Evolutionary conservation across 2,329 filamentous ascomycete species (phyloP).

Genomic region (Tolypocladium nubicola): DNA sequence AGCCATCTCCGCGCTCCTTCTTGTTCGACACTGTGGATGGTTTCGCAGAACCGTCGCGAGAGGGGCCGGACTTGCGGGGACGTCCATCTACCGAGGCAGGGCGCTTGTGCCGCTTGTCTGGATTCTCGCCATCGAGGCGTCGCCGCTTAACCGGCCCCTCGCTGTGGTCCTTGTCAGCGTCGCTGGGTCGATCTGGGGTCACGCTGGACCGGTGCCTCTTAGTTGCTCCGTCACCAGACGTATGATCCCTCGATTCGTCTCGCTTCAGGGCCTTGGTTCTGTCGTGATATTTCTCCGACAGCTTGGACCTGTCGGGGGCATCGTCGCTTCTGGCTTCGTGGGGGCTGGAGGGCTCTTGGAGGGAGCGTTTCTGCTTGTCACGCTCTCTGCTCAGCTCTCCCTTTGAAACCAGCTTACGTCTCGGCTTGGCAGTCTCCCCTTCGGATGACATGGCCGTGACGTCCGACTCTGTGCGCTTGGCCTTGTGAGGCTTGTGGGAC

Average conservation of each 20-base stretch:
- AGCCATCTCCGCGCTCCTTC: constrained; percentile 32
- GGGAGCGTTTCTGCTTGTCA: constrained; percentile 44
- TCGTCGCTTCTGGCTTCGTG: constrained; percentile 41
- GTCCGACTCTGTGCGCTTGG: constrained; percentile 45
- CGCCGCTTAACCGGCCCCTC: constrained; percentile 45
- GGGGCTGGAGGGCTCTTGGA: constrained; percentile 43
- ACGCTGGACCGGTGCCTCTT: constrained; percentile 50
- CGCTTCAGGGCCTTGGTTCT: constrained; percentile 50
- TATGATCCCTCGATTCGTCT: constrained; percentile 47
- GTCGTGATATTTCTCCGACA: constrained; percentile 46
- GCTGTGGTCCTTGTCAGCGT: constrained; percentile 39
- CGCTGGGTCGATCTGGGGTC: constrained; percentile 43
- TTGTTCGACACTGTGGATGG: constrained; percentile 18
- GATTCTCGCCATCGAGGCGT: constrained; percentile 42
- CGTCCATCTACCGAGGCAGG: constrained; percentile 35
- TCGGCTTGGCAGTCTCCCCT: constrained; percentile 46
- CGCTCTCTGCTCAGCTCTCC: constrained; percentile 50
- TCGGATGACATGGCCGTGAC: constrained; percentile 41
- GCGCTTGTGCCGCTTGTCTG: constrained; percentile 36
- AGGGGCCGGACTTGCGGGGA: constrained; percentile 28
- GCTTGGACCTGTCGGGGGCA: constrained; percentile 32
- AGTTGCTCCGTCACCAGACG: constrained; percentile 38
- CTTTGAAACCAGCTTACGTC: constrained; percentile 53
- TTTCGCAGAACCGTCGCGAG: constrained; percentile 28
- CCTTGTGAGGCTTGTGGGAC: constrained; percentile 37